Evolutionary conservation across 106 monocot species (phyloP).

Genomic region (Chionographis japonica): DNA sequence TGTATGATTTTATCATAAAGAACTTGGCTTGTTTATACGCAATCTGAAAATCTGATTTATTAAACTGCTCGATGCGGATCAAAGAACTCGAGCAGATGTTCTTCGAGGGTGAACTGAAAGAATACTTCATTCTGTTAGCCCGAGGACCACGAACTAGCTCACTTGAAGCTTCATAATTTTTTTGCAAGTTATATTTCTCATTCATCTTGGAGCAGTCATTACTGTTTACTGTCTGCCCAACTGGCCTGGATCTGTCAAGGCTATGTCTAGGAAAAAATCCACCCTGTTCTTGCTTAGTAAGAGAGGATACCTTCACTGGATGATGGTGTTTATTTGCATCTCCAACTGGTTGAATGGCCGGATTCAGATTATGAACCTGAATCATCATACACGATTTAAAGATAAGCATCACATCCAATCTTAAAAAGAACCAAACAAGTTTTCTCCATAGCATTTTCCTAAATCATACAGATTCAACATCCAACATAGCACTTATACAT

Average conservation of each 20-base stretch:
- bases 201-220: slow-evolving; percentile 4
- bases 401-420: neutral
- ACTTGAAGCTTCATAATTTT: slow-evolving; percentile 11
- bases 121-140: slow-evolving; percentile 20
- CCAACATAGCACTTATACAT: no score
- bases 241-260: slow-evolving; percentile 2
- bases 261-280: slow-evolving; percentile 6
- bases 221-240: neutral
- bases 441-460: no score
- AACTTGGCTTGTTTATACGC: slow-evolving; percentile 79
- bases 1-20: slow-evolving; percentile 88
- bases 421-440: no score
- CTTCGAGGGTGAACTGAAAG: slow-evolving; percentile 12
- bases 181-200: slow-evolving; percentile 18
- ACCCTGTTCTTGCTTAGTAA: slow-evolving; percentile 8
- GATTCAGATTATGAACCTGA: slow-evolving; percentile 11
- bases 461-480: no score
- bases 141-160: slow-evolving; percentile 66
- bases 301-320: slow-evolving; percentile 12
- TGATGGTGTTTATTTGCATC: slow-evolving; percentile 5
- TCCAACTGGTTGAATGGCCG: slow-evolving; percentile 8
- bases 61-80: slow-evolving; percentile 32
- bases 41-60: slow-evolving; percentile 52
- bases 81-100: slow-evolving; percentile 11
- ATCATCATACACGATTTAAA: neutral